Conservation (phyloP, 148 eudicot genomes). For the Vaccinium vitisidaea region DNA sequence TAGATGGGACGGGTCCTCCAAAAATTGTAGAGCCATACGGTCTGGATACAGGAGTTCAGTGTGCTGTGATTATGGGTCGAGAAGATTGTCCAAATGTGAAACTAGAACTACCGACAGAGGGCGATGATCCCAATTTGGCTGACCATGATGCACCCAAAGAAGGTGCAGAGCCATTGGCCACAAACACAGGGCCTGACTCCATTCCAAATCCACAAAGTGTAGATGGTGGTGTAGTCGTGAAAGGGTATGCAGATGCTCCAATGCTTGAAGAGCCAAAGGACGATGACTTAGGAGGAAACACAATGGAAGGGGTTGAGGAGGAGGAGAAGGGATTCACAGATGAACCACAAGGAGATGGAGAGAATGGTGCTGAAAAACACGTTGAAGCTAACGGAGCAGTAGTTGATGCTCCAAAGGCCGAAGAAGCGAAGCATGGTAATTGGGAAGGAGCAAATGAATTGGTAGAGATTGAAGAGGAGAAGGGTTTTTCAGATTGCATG, state of each 20-base stretch:
- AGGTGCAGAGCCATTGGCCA: not conserved
- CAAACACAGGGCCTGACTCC: not conserved
- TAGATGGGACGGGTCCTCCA: slow-evolving; percentile 1
- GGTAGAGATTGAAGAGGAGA: slow-evolving; percentile 6
- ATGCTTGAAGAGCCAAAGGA: not conserved
- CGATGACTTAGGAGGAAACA: not conserved
- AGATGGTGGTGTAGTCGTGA: not conserved
- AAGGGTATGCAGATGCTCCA: slow-evolving; percentile 6
- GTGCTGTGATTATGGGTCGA: not conserved
- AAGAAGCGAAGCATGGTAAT: not conserved
- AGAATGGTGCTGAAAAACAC: not conserved
- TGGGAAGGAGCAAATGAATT: slow-evolving; percentile 11
- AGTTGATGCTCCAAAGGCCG: not conserved
- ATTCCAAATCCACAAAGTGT: not conserved
- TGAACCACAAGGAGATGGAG: not conserved
- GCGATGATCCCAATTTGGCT: not conserved
- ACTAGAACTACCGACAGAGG: not conserved
- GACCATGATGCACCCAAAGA: not conserved
- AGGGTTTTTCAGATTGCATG: not conserved
- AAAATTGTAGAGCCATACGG: not conserved
- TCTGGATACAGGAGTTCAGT: not conserved
- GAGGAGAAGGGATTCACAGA: not conserved
- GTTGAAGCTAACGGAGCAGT: not conserved
- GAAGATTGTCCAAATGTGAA: not conserved
- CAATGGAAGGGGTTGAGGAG: not conserved